Evolutionary conservation across 345 rosid genomes (phyloP).

Genomic region (Hirschfeldia incana): DNA sequence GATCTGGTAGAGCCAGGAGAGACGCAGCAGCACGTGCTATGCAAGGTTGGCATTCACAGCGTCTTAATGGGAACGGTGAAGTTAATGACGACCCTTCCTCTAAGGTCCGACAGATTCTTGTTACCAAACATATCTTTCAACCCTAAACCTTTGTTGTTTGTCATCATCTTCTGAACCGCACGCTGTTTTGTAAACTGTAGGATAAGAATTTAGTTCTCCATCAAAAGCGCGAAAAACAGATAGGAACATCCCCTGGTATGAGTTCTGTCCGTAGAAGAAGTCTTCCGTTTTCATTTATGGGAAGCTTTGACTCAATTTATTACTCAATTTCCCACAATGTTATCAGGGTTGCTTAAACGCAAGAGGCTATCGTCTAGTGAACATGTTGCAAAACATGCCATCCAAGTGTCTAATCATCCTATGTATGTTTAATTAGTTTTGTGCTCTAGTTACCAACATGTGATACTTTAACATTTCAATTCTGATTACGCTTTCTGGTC

Average conservation of each 20-base stretch:
- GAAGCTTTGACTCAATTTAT: conserved; percentile 16
- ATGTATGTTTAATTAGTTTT: conserved; percentile 50
- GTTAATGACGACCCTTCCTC: conserved; percentile 60
- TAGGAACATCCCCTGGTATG: conserved; percentile 67
- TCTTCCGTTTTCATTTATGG: not conserved
- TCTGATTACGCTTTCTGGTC: not conserved
- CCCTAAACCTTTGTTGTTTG: not conserved
- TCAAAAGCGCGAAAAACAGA: conserved; percentile 73
- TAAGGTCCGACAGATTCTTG: conserved; percentile 45
- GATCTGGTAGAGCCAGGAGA: conserved; percentile 79
- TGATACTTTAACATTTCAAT: not conserved
- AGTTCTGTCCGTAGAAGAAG: conserved; percentile 15
- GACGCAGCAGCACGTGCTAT: conserved; percentile 92
- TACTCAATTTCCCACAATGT: conserved; percentile 20
- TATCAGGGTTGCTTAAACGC: conserved; percentile 73
- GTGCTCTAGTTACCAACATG: not conserved
- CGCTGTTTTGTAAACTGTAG: conserved; percentile 41
- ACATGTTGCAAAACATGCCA: conserved; percentile 44
- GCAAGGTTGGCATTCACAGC: conserved; percentile 98
- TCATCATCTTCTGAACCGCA: conserved; percentile 22
- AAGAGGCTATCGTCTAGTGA: conserved; percentile 57
- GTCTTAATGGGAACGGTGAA: conserved; percentile 70
- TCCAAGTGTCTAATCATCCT: conserved; percentile 52
- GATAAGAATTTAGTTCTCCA: conserved; percentile 57
- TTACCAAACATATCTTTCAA: conserved; percentile 19